Percentiles rank a stretch among this genome's conserved stretches.
Conservation (phyloP, 306 rosid species). For the Acmispon strigosus region DNA sequence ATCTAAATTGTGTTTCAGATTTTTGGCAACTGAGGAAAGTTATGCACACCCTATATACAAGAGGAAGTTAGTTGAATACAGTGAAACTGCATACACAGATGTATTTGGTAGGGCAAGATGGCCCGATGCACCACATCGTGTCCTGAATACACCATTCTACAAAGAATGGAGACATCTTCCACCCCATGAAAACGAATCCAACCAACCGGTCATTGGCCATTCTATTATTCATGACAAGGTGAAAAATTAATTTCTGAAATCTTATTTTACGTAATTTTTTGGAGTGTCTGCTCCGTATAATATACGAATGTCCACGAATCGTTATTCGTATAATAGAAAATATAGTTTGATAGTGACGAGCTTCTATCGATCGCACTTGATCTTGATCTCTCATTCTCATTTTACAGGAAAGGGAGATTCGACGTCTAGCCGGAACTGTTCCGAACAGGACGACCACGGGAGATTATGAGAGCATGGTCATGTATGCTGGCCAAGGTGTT, state of each 20-base stretch:
- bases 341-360: too few relatives aligned
- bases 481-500: constrained; percentile 74
- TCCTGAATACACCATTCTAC: constrained; percentile 63
- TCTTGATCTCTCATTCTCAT: too few relatives aligned
- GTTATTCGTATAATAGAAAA: too few relatives aligned
- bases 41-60: constrained; percentile 75
- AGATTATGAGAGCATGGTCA: constrained; percentile 68
- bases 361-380: too few relatives aligned
- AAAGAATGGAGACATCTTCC: constrained; percentile 63
- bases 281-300: too few relatives aligned
- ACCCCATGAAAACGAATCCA: constrained; percentile 49
- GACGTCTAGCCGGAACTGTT: constrained; percentile 47
- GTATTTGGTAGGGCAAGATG: constrained; percentile 83
- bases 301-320: too few relatives aligned
- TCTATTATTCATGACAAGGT: constrained; percentile 62
- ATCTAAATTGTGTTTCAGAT: not conserved
- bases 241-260: too few relatives aligned
- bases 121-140: constrained; percentile 78
- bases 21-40: constrained; percentile 80
- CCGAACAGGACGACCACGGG: constrained; percentile 52
- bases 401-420: constrained; percentile 45
- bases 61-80: constrained; percentile 55
- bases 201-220: constrained; percentile 61
- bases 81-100: constrained; percentile 58
- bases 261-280: too few relatives aligned